These are phyloP conservation scores for Bromus sterilis DNA, from an alignment of 176 grass and related monocot species.

Conservation along the genomic window DNA sequence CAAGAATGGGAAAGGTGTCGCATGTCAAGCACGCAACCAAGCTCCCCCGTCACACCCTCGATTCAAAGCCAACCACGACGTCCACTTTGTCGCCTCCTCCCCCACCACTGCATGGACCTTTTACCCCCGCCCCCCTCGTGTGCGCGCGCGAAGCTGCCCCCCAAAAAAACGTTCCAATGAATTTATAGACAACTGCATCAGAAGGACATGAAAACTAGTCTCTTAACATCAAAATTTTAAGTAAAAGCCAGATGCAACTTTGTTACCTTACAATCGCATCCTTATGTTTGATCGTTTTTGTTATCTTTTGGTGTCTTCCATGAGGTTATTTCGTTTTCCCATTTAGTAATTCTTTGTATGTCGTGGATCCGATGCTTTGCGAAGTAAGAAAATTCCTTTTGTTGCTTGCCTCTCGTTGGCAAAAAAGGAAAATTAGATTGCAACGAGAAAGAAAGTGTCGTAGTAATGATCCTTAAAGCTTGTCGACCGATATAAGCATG, in stretches of 20 bases:
- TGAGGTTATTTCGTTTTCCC: background rate
- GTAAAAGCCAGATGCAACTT: background rate
- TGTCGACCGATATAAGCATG: background rate
- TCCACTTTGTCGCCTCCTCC: no score
- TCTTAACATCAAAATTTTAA: background rate
- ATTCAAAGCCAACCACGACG: no score
- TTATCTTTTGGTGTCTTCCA: background rate
- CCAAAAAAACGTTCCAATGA: no score
- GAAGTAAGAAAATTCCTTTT: background rate
- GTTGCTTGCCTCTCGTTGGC: background rate
- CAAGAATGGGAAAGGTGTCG: no score
- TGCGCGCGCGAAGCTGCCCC: no score
- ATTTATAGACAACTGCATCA: background rate
- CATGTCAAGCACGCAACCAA: no score
- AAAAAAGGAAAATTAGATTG: background rate
- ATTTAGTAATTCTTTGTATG: background rate
- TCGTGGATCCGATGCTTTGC: background rate
- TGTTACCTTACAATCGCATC: background rate
- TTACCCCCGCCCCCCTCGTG: no score
- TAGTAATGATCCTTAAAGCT: background rate
- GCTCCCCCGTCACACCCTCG: no score
- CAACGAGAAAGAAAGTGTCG: background rate
- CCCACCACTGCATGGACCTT: no score
- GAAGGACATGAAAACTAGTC: background rate
- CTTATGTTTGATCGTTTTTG: accelerated